A percentile compares a stretch with the other conserved stretches of the same genome.
phyloP scores from a whole-genome alignment of 2,329 filamentous ascomycete species.

The Hawksworthiomyces lignivorus region DNA sequence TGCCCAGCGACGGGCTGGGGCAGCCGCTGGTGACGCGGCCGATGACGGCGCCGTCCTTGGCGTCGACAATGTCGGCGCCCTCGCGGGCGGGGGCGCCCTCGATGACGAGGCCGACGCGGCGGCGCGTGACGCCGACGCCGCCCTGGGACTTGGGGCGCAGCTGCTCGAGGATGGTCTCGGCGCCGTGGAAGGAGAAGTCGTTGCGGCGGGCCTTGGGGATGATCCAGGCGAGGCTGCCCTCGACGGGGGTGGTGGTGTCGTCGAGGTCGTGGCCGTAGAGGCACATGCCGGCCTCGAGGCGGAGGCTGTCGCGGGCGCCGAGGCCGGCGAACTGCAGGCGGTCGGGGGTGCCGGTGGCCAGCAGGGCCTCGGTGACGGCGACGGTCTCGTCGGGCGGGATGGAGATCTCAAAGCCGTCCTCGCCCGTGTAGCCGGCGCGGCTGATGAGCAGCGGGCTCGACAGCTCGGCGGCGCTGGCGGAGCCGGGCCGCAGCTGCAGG shows the following conservation, averaged over 20 bases:
- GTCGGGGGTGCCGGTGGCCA: conserved; percentile 53
- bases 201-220: conserved; percentile 70
- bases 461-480: conserved; percentile 25
- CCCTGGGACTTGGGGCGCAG: conserved; percentile 67
- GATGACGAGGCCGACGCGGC: conserved; percentile 74
- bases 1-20: conserved; percentile 75
- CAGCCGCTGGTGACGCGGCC: conserved; percentile 84
- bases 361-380: conserved; percentile 60
- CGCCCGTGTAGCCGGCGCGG: conserved; percentile 90
- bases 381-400: conserved; percentile 62
- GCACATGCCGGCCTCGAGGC: conserved; percentile 96
- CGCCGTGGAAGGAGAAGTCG: conserved; percentile 68
- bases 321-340: conserved; percentile 74
- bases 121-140: conserved; percentile 58
- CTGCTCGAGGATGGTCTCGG: conserved; percentile 68
- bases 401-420: conserved; percentile 96
- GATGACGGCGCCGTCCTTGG: conserved; percentile 48
- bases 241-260: conserved; percentile 58
- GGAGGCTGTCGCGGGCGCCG: conserved; percentile 82
- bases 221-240: conserved; percentile 63
- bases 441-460: conserved; percentile 61
- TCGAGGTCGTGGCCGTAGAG: conserved; percentile 98
- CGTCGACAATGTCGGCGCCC: conserved; percentile 68
- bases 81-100: conserved; percentile 85
- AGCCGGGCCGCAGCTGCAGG: conserved; percentile 51